These are phyloP conservation scores for Clavispora carvajalis DNA, from an alignment of 805 yeast species.

Conservation along the genomic window DNA sequence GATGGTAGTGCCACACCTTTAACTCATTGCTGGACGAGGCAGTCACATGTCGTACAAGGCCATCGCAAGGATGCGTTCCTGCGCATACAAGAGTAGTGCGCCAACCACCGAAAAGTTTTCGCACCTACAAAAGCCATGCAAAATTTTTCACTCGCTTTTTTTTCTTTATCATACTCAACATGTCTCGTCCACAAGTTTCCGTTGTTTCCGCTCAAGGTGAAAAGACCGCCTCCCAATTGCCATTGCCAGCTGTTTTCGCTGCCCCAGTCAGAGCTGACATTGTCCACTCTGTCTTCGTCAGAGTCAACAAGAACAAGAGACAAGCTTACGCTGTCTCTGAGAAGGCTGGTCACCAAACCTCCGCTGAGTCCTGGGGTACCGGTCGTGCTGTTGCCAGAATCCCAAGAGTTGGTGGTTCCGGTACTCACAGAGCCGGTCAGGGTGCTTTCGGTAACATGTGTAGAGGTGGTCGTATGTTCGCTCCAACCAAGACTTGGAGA, in stretches of 20 bases:
- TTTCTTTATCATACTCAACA: conserved; percentile 5
- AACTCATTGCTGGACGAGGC: too few species aligned
- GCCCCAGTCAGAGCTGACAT: conserved; percentile 99
- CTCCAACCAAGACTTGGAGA: conserved; percentile 99
- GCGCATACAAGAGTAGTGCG: neutral
- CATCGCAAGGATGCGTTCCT: neutral
- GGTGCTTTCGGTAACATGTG: conserved; percentile 99
- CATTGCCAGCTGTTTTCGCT: conserved; percentile 97
- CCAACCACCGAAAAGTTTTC: neutral
- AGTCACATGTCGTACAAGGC: too few species aligned
- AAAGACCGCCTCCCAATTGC: conserved; percentile 75
- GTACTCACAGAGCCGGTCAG: conserved; percentile 99
- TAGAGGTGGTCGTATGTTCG: conserved; percentile 99
- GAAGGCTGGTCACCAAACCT: conserved; percentile 99
- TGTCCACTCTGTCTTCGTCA: conserved; percentile 97
- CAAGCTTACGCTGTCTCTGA: conserved; percentile 99
- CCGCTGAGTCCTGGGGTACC: conserved; percentile 99
- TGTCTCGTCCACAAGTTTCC: conserved; percentile 90
- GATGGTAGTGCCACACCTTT: too few species aligned
- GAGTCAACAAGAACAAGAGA: conserved; percentile 99
- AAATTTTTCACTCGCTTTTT: conserved; percentile 1
- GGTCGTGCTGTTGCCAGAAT: conserved; percentile 99
- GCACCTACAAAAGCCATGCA: conserved; percentile 1
- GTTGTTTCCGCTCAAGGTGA: conserved; percentile 87
- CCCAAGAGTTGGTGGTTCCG: conserved; percentile 99